Evolutionary conservation across 1,284 basidiomycete genomes (phyloP).

Genomic region (Clitocybe nebularis): DNA sequence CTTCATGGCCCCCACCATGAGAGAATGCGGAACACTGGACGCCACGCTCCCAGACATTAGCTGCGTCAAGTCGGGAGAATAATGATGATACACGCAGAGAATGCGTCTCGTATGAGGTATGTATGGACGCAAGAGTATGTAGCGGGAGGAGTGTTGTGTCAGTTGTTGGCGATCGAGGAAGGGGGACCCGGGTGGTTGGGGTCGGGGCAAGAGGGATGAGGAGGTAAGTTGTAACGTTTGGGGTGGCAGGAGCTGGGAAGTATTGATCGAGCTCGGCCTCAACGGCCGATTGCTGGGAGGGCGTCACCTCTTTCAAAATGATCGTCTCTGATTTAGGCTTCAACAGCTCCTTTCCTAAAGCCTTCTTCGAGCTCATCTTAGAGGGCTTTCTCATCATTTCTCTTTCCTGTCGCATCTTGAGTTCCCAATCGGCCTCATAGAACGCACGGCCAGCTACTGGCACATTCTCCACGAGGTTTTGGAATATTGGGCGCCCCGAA

Average conservation of each 20-base stretch:
- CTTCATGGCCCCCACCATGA: slow-evolving; percentile 29
- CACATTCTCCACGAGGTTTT: slow-evolving; percentile 71
- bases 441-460: slow-evolving; percentile 65
- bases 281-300: slow-evolving; percentile 8
- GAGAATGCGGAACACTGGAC: slow-evolving; percentile 57
- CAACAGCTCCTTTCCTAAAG: slow-evolving; percentile 20
- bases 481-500: slow-evolving; percentile 67
- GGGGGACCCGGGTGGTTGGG: slow-evolving; percentile 57
- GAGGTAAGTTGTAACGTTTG: slow-evolving; percentile 58
- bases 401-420: slow-evolving; percentile 44
- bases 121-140: slow-evolving; percentile 46
- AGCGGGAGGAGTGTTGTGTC: slow-evolving; percentile 50
- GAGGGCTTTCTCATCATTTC: slow-evolving; percentile 30
- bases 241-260: slow-evolving; percentile 39
- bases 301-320: slow-evolving; percentile 9
- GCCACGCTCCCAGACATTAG: slow-evolving; percentile 60
- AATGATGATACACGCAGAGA: slow-evolving; percentile 61
- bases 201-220: slow-evolving; percentile 73
- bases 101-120: slow-evolving; percentile 51
- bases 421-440: slow-evolving; percentile 66
- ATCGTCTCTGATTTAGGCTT: slow-evolving; percentile 30
- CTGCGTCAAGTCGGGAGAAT: slow-evolving; percentile 62
- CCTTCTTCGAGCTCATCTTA: slow-evolving; percentile 20
- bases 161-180: slow-evolving; percentile 29
- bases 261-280: slow-evolving; percentile 55